phyloP scores from a whole-genome alignment of 208 protist genomes.

The Polymyxa betae region DNA sequence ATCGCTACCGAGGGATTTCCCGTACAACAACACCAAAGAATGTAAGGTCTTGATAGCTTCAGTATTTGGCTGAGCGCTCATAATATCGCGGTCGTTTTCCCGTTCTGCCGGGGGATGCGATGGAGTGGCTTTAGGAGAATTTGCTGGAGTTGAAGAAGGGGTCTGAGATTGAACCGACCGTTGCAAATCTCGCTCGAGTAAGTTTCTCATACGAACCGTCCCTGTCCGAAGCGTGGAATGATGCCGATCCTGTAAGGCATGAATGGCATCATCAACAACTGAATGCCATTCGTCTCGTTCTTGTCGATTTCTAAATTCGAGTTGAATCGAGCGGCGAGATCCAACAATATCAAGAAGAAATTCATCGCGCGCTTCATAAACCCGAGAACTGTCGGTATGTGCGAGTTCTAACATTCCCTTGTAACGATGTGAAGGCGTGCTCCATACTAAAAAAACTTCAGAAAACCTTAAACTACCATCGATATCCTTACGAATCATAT shows the following conservation, averaged over 20 bases:
- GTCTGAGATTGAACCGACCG: slow-evolving; percentile 3
- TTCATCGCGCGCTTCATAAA: slow-evolving; percentile 46
- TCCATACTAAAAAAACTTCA: not conserved
- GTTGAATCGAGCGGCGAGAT: slow-evolving; percentile 34
- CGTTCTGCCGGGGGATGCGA: not conserved
- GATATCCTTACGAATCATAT: slow-evolving; percentile 30
- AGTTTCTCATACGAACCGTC: slow-evolving; percentile 35
- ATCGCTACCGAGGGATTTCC: not conserved
- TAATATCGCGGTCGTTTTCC: not conserved
- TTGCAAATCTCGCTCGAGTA: slow-evolving; percentile 29
- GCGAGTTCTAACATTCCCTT: slow-evolving; percentile 42
- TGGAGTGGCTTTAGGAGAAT: not conserved
- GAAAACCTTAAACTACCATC: not conserved
- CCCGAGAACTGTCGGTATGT: slow-evolving; percentile 27
- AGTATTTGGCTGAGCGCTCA: not conserved
- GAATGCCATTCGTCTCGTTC: not conserved
- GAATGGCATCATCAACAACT: slow-evolving; percentile 26
- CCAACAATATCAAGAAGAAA: slow-evolving; percentile 24
- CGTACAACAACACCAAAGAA: slow-evolving; percentile 14
- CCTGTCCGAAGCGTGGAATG: slow-evolving; percentile 29
- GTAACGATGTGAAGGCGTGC: slow-evolving; percentile 14
- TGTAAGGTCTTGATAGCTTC: not conserved
- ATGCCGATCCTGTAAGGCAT: slow-evolving; percentile 7
- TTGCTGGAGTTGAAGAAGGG: not conserved
- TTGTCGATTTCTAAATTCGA: not conserved